Evolutionary conservation across 805 yeast species (phyloP), one percentile per base, ranked within the genome.

Genomic region (Wickerhamomyces chambardii): DNA sequence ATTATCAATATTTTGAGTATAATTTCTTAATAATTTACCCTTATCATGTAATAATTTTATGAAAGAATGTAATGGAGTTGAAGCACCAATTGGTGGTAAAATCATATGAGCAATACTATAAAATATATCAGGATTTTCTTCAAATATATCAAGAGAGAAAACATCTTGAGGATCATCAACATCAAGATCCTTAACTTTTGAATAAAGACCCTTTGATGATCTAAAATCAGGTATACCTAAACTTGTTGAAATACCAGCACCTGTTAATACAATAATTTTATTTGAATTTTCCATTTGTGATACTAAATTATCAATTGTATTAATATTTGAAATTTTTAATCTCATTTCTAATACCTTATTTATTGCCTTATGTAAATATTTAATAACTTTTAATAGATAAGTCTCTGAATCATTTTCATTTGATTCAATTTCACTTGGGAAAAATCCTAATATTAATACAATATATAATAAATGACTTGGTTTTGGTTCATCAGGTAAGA

Each of bases 181-280:
- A 0, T 92, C 89, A 36, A 84, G 56, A 47, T 72, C 70, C 35
- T 69, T 67, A 45, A 89, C 68, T 47, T 71, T 73, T 2, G 84
- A 68, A 56, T 87, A 87, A 36, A 87, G 71, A 33, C 97, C 97
- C 43, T 78, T 68, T n/a, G 84, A 76, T 0, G 95, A 85, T 52
- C 97, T 70, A 59, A 87, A 86, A 59, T 86, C 96, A 0, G 96
- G 96, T 36, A 86, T 87, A 7, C 96, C 96, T 36, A 86, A 59
- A 2, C 86, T 75, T 3, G 96, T 86, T 26, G 94, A 83, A 36
- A 87, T 85, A 17, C 97, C 97, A 0, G 97, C 97, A 14, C 97
- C 97, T 0, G 95, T 84, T 17, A 87, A 55, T 1, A 87, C 87
- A 39, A 89, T 49, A 10, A 87, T 68, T 29, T 74, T 78, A 12